Base-by-base conservation (phyloP, 2,329 filamentous ascomycete genomes). In the Aphanocladium album region DNA sequence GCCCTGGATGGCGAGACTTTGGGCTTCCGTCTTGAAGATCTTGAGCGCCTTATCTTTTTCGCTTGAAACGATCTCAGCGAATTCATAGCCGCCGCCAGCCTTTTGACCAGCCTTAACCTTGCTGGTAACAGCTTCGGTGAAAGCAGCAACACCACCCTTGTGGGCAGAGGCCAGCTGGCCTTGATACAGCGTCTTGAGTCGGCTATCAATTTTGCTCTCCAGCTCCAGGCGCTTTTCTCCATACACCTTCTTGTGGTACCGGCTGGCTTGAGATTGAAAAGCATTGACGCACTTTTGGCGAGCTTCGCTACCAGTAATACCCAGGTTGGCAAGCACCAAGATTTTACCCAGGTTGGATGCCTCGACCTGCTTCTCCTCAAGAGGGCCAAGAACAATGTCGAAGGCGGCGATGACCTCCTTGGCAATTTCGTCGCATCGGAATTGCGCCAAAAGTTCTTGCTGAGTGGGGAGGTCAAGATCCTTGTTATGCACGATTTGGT, bases 401-500 rank as follows among this genome's bases (percentile, higher is more conserved):
- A 99, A 99, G 2, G 80, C 82, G 46, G 92, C 77, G 61, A 96
- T 80, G 14, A 96, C 95, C 71, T 97, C 93, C 64, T 93, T 84
- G 43, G 92, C 85, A 62, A 99, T 99, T 76, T 99, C 95, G 72
- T 99, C 95, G 74, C 95, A 99, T 66, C 95, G 87, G 79, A 98
- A 99, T 73, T 99, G 95, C 12, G 95, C 95, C 57, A 99, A 83
- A 50, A 99, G 82, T 73, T 99, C 95, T 76, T 99, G 95, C 73
- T 99, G 95, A 0, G 95, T 98, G 3, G 95, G 95, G 62, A 99
- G 77, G 75, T 99, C 95, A 59, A 99, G 81, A 70, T 99, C 95
- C 76, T 99, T 99, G 82, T 99, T 99, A 79, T 93, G 90, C 68
- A 96, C 93, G 71, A 99, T 99, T 76, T 98, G 93, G 69, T 98